Evolutionary conservation across 2,329 filamentous ascomycete species (phyloP).

Genomic region (Trichoderma koningii): DNA sequence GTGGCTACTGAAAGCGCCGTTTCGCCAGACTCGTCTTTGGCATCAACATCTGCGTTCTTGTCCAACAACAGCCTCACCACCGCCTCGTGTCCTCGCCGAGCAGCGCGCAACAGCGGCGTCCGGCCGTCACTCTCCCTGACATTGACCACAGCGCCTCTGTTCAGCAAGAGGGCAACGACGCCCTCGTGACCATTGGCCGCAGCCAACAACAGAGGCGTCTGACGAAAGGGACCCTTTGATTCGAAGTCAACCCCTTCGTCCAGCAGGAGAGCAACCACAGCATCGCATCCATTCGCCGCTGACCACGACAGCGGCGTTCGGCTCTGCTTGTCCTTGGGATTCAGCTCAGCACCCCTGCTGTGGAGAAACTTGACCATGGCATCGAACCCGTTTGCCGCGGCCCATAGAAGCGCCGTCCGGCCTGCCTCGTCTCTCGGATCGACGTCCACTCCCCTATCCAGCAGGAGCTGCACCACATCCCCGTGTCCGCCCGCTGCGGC

Average conservation of each 20-base stretch:
- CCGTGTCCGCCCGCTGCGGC: not conserved
- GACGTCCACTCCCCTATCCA: not conserved
- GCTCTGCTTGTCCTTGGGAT: not conserved
- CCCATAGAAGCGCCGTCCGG: not conserved
- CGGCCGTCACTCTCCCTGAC: not conserved
- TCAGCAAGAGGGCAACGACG: not conserved
- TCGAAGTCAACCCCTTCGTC: not conserved
- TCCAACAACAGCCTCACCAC: not conserved
- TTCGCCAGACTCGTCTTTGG: not conserved
- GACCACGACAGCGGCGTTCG: not conserved
- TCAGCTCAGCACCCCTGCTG: not conserved
- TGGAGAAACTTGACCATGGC: not conserved
- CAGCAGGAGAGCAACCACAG: not conserved
- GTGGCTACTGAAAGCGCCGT: not conserved
- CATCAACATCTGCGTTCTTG: not conserved
- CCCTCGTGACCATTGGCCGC: not conserved
- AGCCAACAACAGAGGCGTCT: not conserved
- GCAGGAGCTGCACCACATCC: not conserved
- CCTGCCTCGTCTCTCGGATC: not conserved
- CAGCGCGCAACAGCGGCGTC: not conserved
- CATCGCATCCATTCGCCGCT: not conserved
- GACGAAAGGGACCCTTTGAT: not conserved
- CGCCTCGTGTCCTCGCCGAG: not conserved
- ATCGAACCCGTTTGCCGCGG: not conserved
- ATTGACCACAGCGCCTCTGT: not conserved